phyloP scores from a whole-genome alignment of 169 alveolate species.

The Cryptosporidium ubiquitum region DNA sequence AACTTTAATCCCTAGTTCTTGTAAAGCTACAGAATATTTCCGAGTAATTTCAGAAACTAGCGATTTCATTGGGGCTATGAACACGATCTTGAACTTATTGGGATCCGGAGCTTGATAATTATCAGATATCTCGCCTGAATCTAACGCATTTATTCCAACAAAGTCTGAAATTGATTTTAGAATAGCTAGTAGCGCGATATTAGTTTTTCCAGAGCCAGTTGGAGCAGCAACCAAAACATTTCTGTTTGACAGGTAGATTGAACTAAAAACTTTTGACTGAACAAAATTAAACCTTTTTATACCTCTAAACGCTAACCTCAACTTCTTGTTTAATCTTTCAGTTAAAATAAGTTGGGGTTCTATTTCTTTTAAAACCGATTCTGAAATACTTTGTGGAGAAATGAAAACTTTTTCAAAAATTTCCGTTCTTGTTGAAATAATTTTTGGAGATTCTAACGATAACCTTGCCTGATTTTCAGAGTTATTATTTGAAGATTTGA shows the following conservation, averaged over 20 bases:
- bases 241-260: slow-evolving; percentile 92
- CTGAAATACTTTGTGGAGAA: slow-evolving; percentile 26
- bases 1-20: slow-evolving; percentile 88
- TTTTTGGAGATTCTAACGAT: neutral
- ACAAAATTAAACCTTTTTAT: slow-evolving; percentile 91
- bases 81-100: slow-evolving; percentile 92
- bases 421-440: neutral
- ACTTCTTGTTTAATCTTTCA: neutral
- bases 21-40: slow-evolving; percentile 74
- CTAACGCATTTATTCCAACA: neutral
- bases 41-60: slow-evolving; percentile 91
- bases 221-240: slow-evolving; percentile 99
- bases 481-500: neutral
- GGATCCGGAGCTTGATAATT: slow-evolving; percentile 17
- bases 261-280: slow-evolving; percentile 93
- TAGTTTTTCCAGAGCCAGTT: slow-evolving; percentile 99
- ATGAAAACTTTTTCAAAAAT: slow-evolving; percentile 29
- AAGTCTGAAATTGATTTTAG: slow-evolving; percentile 89
- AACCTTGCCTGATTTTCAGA: neutral
- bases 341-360: slow-evolving; percentile 5
- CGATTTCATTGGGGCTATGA: slow-evolving; percentile 99
- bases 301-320: slow-evolving; percentile 66
- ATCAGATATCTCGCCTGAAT: neutral
- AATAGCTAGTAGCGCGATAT: slow-evolving; percentile 97
- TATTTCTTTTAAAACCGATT: slow-evolving; percentile 16